Evolutionary conservation across 768 basidiomycete genomes (phyloP), one percentile per base, ranked within the genome.

Genomic region (Polyporus arcularius): DNA sequence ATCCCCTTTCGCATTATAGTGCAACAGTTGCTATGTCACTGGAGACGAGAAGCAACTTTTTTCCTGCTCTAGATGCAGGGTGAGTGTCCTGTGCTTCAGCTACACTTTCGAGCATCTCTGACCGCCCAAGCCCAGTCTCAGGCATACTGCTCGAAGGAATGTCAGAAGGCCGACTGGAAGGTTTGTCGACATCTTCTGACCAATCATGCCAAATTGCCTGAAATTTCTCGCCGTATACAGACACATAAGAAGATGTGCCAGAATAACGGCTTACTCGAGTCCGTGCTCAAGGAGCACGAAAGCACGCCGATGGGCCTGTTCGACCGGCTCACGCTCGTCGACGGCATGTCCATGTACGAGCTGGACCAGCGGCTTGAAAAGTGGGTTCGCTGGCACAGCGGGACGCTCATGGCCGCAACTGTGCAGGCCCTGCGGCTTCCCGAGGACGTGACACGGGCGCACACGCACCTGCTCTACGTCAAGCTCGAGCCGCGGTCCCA

Each of bases 301-400:
- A 55, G 35, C 45, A 67, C 63, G 10, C 65, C 52, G 2, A 1
- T 12, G 18, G 63, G 61, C 18, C 2, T 47, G 26, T 52, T 66
- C 45, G 60, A 63, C 48, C 63, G 60, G 35, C 61, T 60, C 38
- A 52, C 57, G 43, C 70, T 57, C 65, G 71, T 53, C 56, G 64
- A 53, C 58, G 70, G 69, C 51, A 38, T 73, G 31, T 64, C 70
- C 1, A 46, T 72, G 16, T 55, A 64, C 53, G 72, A 73, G 49
- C 71, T 74, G 43, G 70, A 74, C 62, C 58, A 65, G 51, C 69
- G 67, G 21, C 71, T 76, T 55, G 71, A 73, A 53, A 73, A 72
- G 55, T 74, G 75, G 74, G 68, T 72, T 59, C 67, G 68, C 52
- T 71, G 66, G 58, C 71, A 74, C 60, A 67, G 43, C 55, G 42